Base-by-base conservation (phyloP, 805 yeast genomes). In the Brettanomyces naardenensis region DNA sequence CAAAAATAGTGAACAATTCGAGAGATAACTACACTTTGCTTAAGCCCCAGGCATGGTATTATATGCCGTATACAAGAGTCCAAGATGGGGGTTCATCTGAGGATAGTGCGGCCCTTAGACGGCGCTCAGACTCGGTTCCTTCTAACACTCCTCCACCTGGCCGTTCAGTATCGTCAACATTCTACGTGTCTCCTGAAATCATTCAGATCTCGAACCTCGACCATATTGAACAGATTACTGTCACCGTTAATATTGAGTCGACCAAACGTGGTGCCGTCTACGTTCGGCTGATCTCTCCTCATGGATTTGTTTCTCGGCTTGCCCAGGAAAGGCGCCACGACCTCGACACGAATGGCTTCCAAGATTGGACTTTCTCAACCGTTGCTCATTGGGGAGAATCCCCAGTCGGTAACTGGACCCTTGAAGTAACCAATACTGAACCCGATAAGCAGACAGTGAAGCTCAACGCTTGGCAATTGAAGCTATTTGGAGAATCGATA, bases 311-410 rank as follows among this genome's bases (percentile, higher is more conserved):
- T 6, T 86, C 95, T 15, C 73, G 76, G 32, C 67, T 92, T 43
- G 96, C 92, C 0, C 72, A 78, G 19, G 67, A 68, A 15, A 72
- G 98, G 48, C 61, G 61, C 5, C 47, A 60, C 15, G 98, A 92
- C 58, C 45, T 40, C 6, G 66, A 77, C 5, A 44, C 48, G 2
- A 64, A 55, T 1, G 95, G 95, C 0, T 82, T 86, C 46, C 49
- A 55, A 4, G 68, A 82, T 47, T 92, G 98, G 98, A 83, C 85
- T 1, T 92, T 92, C 54, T 86, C 89, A 86, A 74, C 90, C 9
- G 97, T 92, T n/a, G 97, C 95, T 1, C 97, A 92, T 57, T 92
- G 97, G 97, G 96, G 96, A 28, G 89, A 81, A 48, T 35, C 54
- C 2, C 90, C 89, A 3, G 59, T 60, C 19, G 99, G 99, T 9